Evolutionary conservation across 352 stramenopile species (phyloP).

Genomic region (Phytophthora pseudosyringae): DNA sequence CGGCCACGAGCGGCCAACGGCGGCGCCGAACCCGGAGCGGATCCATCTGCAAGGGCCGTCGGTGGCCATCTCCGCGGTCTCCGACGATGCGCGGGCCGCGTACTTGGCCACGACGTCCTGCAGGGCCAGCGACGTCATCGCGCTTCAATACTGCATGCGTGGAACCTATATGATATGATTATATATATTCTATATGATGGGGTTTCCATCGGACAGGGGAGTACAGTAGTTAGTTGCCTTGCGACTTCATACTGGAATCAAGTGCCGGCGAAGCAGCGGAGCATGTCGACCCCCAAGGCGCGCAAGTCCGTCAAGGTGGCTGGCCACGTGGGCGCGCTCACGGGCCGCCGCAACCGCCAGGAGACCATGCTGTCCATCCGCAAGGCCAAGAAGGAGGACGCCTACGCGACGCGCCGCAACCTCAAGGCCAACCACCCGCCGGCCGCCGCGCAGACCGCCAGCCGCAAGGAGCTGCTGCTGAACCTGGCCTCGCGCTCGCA

Average conservation of each 20-base stretch:
- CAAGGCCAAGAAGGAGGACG: slow-evolving; percentile 91
- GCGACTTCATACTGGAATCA: slow-evolving; percentile 26
- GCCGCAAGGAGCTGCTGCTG: slow-evolving; percentile 75
- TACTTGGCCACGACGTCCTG: slow-evolving; percentile 32
- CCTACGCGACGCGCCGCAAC: slow-evolving; percentile 86
- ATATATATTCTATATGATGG: too few relatives aligned
- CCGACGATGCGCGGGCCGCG: slow-evolving; percentile 1
- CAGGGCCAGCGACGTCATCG: slow-evolving; percentile 12
- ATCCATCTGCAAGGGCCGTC: neutral
- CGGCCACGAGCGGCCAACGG: slow-evolving; percentile 14
- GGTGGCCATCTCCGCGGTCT: neutral
- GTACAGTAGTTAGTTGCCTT: too few relatives aligned
- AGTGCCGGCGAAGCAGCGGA: slow-evolving; percentile 18
- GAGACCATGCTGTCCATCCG: slow-evolving; percentile 89
- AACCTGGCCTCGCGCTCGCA: slow-evolving; percentile 83
- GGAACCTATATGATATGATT: too few relatives aligned
- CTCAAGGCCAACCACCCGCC: slow-evolving; percentile 80
- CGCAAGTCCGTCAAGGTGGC: slow-evolving; percentile 83
- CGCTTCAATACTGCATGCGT: neutral
- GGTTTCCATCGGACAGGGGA: neutral
- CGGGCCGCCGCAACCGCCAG: slow-evolving; percentile 82
- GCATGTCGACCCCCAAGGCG: slow-evolving; percentile 48
- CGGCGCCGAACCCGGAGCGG: slow-evolving; percentile 10
- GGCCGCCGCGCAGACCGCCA: slow-evolving; percentile 46
- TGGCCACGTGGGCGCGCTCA: slow-evolving; percentile 74